Evolutionary conservation across 2,329 filamentous ascomycete species (phyloP).

Genomic region (Didymosphaeria variabile): DNA sequence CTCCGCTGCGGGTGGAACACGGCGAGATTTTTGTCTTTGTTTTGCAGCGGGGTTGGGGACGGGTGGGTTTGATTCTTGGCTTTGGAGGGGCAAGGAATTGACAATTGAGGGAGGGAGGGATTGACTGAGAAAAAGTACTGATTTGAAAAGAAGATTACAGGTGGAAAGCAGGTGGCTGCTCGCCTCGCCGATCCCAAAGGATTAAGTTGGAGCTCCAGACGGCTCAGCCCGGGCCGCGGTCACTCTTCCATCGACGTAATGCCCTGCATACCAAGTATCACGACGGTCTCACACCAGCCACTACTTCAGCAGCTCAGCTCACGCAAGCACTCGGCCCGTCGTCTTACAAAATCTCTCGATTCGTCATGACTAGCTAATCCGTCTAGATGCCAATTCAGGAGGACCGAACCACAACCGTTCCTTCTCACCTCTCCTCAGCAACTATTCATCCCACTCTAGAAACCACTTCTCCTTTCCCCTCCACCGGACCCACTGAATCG

Average conservation of each 20-base stretch:
- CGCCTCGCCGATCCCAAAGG: not conserved
- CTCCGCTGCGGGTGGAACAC: not conserved
- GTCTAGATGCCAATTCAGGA: constrained; percentile 6
- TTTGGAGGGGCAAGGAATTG: not conserved
- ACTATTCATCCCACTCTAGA: not conserved
- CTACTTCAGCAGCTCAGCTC: not conserved
- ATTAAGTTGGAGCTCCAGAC: not conserved
- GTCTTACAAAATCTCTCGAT: constrained; percentile 8
- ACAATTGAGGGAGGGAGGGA: not conserved
- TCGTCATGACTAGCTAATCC: constrained; percentile 10
- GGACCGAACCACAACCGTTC: not conserved
- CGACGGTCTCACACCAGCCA: constrained; percentile 1
- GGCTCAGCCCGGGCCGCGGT: not conserved
- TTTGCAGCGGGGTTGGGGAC: constrained; percentile 1
- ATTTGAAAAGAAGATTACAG: not conserved
- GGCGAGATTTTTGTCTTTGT: not conserved
- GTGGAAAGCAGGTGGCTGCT: not conserved
- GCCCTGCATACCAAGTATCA: constrained; percentile 13
- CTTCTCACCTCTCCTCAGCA: not conserved
- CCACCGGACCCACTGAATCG: not conserved
- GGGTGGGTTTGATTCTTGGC: not conserved
- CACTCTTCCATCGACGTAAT: constrained; percentile 10
- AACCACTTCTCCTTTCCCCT: not conserved
- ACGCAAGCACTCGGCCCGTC: not conserved
- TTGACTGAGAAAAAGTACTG: not conserved